These are phyloP conservation scores for Clavispora phyllophila DNA, from an alignment of 805 yeast genomes.

Conservation along the genomic window DNA sequence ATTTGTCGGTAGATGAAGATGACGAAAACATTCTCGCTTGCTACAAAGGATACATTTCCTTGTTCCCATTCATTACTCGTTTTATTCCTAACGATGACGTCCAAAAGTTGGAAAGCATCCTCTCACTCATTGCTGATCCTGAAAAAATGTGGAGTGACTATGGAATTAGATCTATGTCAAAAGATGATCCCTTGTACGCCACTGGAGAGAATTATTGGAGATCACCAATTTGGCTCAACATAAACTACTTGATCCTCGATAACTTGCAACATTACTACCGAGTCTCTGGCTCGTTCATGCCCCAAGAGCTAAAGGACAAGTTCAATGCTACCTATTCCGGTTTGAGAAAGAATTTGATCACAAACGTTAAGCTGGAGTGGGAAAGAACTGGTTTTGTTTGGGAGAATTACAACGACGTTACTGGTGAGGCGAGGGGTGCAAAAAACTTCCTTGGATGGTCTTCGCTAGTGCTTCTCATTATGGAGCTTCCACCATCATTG, in stretches of 20 bases:
- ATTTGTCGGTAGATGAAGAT: slow-evolving; percentile 67
- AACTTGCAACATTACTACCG: slow-evolving; percentile 53
- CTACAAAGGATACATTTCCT: slow-evolving; percentile 80
- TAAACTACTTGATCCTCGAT: slow-evolving; percentile 78
- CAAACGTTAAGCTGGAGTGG: slow-evolving; percentile 69
- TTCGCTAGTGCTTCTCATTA: slow-evolving; percentile 69
- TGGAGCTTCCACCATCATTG: slow-evolving; percentile 69
- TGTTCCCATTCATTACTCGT: slow-evolving; percentile 78
- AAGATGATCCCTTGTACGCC: slow-evolving; percentile 58
- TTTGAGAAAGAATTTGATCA: slow-evolving; percentile 62
- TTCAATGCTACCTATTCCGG: slow-evolving; percentile 40
- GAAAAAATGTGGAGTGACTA: slow-evolving; percentile 68
- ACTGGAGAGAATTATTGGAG: slow-evolving; percentile 93
- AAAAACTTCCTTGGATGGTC: slow-evolving; percentile 96
- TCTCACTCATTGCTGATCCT: slow-evolving; percentile 62
- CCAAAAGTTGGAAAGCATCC: slow-evolving; percentile 44
- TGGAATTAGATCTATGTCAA: slow-evolving; percentile 81
- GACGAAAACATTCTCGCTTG: slow-evolving; percentile 70
- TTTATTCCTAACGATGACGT: slow-evolving; percentile 45
- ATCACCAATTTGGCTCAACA: slow-evolving; percentile 89
- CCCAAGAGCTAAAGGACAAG: slow-evolving; percentile 35
- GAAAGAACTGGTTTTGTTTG: slow-evolving; percentile 72
- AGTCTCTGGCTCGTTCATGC: slow-evolving; percentile 22
- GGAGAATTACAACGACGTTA: slow-evolving; percentile 81
- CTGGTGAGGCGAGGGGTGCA: slow-evolving; percentile 76